A percentile compares a stretch with the other conserved stretches of the same genome.
phyloP scores from a whole-genome alignment of 805 yeast species.

The Candida nitratophila region DNA sequence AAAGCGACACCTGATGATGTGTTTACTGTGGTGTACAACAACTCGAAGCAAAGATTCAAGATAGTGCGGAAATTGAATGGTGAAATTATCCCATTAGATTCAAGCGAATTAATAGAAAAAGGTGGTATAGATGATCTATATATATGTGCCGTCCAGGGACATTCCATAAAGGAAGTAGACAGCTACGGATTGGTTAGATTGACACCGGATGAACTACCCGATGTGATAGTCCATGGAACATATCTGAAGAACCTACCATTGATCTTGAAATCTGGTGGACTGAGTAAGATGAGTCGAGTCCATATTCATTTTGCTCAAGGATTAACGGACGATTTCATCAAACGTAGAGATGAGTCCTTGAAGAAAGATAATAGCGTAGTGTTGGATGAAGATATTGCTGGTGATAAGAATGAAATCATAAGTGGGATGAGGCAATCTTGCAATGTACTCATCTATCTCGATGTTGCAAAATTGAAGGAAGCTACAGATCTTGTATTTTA shows the following conservation, averaged over 20 bases:
- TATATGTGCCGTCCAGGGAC: conserved; percentile 95
- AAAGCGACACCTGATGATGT: conserved; percentile 53
- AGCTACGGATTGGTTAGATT: conserved; percentile 23
- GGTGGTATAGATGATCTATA: conserved; percentile 17
- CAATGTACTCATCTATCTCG: conserved; percentile 55
- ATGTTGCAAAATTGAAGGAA: conserved; percentile 39
- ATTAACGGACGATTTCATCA: conserved; percentile 24
- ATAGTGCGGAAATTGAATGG: conserved; percentile 21
- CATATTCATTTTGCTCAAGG: conserved; percentile 83
- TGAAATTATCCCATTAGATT: background rate
- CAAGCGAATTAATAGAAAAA: conserved; percentile 1
- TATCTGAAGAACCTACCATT: conserved; percentile 35
- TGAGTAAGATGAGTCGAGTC: conserved; percentile 65
- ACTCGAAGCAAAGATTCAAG: conserved; percentile 68
- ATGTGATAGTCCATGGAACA: conserved; percentile 75
- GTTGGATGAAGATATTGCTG: conserved; percentile 13
- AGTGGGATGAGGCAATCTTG: conserved; percentile 69
- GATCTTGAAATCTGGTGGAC: conserved; percentile 48
- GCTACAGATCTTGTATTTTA: conserved; percentile 42
- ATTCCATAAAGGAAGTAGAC: conserved; percentile 46
- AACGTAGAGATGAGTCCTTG: conserved; percentile 1
- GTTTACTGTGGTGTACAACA: conserved; percentile 48
- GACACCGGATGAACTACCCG: conserved; percentile 37
- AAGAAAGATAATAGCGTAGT: no score
- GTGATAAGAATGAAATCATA: conserved; percentile 32